phyloP scores from a whole-genome alignment of 202 grass and related monocot species.

The Brachypodium distachyon region DNA sequence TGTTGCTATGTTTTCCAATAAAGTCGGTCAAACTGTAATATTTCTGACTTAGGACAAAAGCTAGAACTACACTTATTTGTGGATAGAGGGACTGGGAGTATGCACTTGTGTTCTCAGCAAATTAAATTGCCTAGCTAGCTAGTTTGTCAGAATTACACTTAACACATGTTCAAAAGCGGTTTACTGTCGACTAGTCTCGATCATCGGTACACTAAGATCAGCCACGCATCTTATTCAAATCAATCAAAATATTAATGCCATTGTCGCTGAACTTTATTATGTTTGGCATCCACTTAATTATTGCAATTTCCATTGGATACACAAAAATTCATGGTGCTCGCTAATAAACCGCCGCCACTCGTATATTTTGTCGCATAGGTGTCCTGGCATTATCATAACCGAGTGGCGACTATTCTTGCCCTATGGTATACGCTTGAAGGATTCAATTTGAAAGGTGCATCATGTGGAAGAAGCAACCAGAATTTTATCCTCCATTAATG shows the following conservation, averaged over 20 bases:
- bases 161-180: neutral
- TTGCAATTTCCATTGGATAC: neutral
- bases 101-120: too few relatives aligned
- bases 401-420: constrained; percentile 55
- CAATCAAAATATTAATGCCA: constrained; percentile 16
- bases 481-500: constrained; percentile 69
- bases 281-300: neutral
- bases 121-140: neutral
- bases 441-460: constrained; percentile 63
- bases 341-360: neutral
- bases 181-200: neutral
- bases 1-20: too few relatives aligned
- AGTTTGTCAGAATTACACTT: neutral
- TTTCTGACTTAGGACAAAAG: too few relatives aligned
- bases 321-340: neutral
- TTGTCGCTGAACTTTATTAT: constrained; percentile 11
- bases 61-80: too few relatives aligned
- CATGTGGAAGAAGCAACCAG: constrained; percentile 44
- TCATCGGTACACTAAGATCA: constrained; percentile 2
- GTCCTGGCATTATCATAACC: neutral
- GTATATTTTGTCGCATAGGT: neutral
- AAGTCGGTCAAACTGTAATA: too few relatives aligned
- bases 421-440: constrained; percentile 36
- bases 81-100: too few relatives aligned
- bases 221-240: neutral